A percentile compares a stretch with the other conserved stretches of the same genome.
These are phyloP conservation scores for Erysimum pusillum DNA, from an alignment of 441 rosid genomes.

Conservation along the genomic window DNA sequence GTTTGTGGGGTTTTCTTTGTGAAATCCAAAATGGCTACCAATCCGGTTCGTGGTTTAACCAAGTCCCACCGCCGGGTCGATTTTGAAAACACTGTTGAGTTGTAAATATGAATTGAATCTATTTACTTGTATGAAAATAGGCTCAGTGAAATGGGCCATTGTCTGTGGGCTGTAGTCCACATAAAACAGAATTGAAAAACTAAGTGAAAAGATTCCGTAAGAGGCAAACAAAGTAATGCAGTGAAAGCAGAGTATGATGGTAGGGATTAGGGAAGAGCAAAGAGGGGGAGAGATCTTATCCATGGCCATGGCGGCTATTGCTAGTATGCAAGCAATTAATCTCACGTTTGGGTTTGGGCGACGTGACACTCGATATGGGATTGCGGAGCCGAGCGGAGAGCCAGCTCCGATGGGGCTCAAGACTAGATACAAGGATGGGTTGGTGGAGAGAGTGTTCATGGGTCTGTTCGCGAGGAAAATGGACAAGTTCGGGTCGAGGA, in stretches of 20 bases:
- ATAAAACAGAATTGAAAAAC: not conserved
- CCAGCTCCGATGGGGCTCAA: slow-evolving; percentile 95
- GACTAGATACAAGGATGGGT: slow-evolving; percentile 80
- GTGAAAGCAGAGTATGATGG: slow-evolving; percentile 30
- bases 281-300: slow-evolving; percentile 31
- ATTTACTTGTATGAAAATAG: not conserved
- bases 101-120: too few relatives aligned
- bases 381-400: slow-evolving; percentile 79
- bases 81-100: too few relatives aligned
- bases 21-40: too few relatives aligned
- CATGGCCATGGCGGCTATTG: slow-evolving; percentile 65
- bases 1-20: too few relatives aligned
- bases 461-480: slow-evolving; percentile 84
- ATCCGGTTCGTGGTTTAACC: too few relatives aligned
- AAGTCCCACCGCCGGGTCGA: too few relatives aligned
- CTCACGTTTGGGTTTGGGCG: slow-evolving; percentile 31
- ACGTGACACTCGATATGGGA: slow-evolving; percentile 59
- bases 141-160: not conserved
- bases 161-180: slow-evolving; percentile 13
- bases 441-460: slow-evolving; percentile 84
- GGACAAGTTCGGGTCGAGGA: slow-evolving; percentile 76
- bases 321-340: slow-evolving; percentile 61
- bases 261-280: slow-evolving; percentile 2
- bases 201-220: not conserved
- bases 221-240: slow-evolving; percentile 43